Evolutionary conservation across 2,329 filamentous ascomycete species (phyloP).

Genomic region (Aspergillus terreus): DNA sequence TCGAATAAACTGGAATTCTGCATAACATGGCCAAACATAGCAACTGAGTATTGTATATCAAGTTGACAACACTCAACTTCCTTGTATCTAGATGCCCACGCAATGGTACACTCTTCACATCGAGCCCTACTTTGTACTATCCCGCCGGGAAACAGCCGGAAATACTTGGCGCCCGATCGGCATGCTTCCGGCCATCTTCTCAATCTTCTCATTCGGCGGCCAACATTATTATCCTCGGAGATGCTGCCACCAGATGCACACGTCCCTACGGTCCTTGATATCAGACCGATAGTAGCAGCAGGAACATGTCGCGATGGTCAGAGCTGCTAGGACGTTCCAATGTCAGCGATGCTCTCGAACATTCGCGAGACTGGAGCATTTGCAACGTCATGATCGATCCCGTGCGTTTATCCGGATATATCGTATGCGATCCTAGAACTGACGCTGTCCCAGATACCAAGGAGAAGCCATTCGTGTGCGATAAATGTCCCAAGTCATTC

Average conservation of each 20-base stretch:
- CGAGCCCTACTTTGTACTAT: neutral
- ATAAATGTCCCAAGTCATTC: slow-evolving; percentile 31
- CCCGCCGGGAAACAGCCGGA: neutral
- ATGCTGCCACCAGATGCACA: neutral
- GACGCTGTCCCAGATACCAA: slow-evolving; percentile 27
- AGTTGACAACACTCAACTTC: too few relatives aligned
- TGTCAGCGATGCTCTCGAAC: slow-evolving; percentile 28
- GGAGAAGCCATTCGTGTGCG: slow-evolving; percentile 30
- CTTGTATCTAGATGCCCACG: too few relatives aligned
- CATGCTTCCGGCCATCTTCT: neutral
- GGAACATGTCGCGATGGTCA: slow-evolving; percentile 15
- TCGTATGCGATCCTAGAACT: slow-evolving; percentile 2
- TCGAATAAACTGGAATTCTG: neutral
- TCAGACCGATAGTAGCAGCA: neutral
- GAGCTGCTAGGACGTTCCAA: slow-evolving; percentile 20
- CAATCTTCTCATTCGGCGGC: too few relatives aligned
- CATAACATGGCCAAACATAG: too few relatives aligned
- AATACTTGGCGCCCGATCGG: neutral
- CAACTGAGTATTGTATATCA: too few relatives aligned
- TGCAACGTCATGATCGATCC: slow-evolving; percentile 34
- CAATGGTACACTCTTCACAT: neutral
- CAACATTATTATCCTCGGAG: too few relatives aligned
- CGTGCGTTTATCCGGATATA: slow-evolving; percentile 18
- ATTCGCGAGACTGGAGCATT: slow-evolving; percentile 33
- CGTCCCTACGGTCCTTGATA: neutral